These are phyloP conservation scores for Parietaria judaica DNA, from an alignment of 306 rosid species.

Conservation along the genomic window DNA sequence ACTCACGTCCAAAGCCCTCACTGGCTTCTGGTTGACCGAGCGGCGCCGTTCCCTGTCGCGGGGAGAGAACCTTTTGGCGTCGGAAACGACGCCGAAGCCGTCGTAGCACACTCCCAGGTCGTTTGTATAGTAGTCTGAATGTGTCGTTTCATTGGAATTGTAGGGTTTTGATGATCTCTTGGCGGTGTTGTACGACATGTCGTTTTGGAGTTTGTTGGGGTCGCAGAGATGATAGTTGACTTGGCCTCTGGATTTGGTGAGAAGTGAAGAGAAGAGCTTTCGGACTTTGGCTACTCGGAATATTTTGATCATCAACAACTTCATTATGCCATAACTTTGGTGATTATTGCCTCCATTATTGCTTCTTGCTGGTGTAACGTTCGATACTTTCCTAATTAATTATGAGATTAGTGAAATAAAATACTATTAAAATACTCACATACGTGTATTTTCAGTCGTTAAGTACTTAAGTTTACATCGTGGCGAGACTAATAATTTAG, in stretches of 20 bases:
- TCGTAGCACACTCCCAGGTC: not conserved
- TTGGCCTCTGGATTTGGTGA: constrained; percentile 21
- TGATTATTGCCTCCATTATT: not conserved
- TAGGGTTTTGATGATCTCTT: not conserved
- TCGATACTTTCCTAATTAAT: constrained; percentile 21
- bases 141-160: not conserved
- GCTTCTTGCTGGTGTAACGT: constrained; percentile 15
- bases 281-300: constrained; percentile 32
- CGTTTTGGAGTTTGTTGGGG: constrained; percentile 3
- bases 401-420: not conserved
- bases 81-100: not conserved
- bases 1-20: constrained; percentile 28
- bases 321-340: constrained; percentile 34
- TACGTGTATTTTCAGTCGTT: not conserved
- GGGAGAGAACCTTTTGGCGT: not conserved
- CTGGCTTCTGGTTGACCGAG: constrained; percentile 9
- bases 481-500: not conserved
- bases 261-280: constrained; percentile 27
- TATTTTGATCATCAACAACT: constrained; percentile 29
- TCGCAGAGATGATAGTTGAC: not conserved
- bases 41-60: not conserved
- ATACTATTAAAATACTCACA: not conserved
- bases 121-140: not conserved
- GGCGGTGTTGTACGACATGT: not conserved
- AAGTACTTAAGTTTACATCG: not conserved